Evolutionary conservation across 257 asterid species (phyloP).

Genomic region (Misopates orontium): DNA sequence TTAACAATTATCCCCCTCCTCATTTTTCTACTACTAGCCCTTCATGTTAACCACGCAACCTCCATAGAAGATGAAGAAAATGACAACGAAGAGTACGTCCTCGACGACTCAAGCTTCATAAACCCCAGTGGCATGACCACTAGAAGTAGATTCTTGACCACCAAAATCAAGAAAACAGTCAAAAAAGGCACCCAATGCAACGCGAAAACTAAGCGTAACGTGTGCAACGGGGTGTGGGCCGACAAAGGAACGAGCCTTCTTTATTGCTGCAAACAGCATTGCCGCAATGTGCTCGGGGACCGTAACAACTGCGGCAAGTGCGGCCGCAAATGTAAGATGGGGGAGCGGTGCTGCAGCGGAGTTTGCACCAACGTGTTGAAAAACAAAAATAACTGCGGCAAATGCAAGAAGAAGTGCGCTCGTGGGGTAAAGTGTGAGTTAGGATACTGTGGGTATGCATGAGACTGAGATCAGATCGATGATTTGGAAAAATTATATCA

Average conservation of each 20-base stretch:
- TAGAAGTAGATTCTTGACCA: slow-evolving; percentile 37
- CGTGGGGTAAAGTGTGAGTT: slow-evolving; percentile 39
- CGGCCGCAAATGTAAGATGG: slow-evolving; percentile 45
- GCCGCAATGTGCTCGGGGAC: slow-evolving; percentile 59
- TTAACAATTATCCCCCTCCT: slow-evolving; percentile 34
- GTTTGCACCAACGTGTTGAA: slow-evolving; percentile 35
- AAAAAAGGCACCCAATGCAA: slow-evolving; percentile 43
- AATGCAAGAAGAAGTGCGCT: slow-evolving; percentile 41
- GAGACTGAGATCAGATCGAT: slow-evolving; percentile 15
- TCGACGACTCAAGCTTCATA: slow-evolving; percentile 24
- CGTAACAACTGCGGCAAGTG: slow-evolving; percentile 54
- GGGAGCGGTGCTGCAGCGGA: slow-evolving; percentile 55
- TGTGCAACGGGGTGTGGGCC: slow-evolving; percentile 55
- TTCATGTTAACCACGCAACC: slow-evolving; percentile 8
- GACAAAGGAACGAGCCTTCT: slow-evolving; percentile 45
- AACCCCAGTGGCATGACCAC: background rate
- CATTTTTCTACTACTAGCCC: slow-evolving; percentile 21
- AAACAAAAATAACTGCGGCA: slow-evolving; percentile 43
- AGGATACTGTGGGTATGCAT: slow-evolving; percentile 64
- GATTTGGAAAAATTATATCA: too few species aligned
- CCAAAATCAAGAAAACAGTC: slow-evolving; percentile 20
- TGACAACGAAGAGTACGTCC: slow-evolving; percentile 34
- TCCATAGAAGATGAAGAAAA: slow-evolving; percentile 31
- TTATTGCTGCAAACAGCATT: slow-evolving; percentile 60
- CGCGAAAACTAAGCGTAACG: slow-evolving; percentile 16